Conservation (phyloP, 2,329 filamentous ascomycete species). For the Exophiala sp. region DNA sequence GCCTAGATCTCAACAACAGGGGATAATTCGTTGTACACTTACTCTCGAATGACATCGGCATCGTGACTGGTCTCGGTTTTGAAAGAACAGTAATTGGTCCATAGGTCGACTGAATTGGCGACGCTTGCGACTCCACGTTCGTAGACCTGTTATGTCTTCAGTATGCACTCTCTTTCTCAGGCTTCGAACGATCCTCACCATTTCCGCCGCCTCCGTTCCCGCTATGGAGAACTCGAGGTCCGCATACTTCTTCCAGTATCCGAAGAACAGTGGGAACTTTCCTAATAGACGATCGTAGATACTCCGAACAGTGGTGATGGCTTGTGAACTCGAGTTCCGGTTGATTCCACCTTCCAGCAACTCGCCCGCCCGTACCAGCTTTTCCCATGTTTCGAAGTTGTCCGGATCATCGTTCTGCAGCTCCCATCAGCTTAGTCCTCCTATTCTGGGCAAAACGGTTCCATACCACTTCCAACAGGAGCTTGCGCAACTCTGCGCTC, state of each 20-base stretch:
- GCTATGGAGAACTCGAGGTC: slow-evolving; percentile 96
- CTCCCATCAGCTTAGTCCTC: background rate
- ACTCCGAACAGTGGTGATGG: slow-evolving; percentile 80
- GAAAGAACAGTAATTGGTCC: slow-evolving; percentile 96
- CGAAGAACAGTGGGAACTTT: slow-evolving; percentile 93
- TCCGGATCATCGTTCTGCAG: slow-evolving; percentile 67
- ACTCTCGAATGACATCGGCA: slow-evolving; percentile 96
- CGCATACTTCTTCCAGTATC: slow-evolving; percentile 99
- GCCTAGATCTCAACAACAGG: slow-evolving; percentile 55
- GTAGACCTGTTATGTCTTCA: slow-evolving; percentile 63
- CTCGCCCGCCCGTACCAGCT: slow-evolving; percentile 78
- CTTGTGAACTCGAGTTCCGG: slow-evolving; percentile 91
- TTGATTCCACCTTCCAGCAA: slow-evolving; percentile 87
- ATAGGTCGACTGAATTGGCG: slow-evolving; percentile 89
- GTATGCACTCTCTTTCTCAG: slow-evolving; percentile 6
- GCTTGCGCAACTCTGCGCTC: slow-evolving; percentile 74
- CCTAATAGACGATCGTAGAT: slow-evolving; percentile 89
- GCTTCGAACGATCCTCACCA: slow-evolving; percentile 55
- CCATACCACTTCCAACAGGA: slow-evolving; percentile 70
- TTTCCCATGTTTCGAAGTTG: slow-evolving; percentile 93
- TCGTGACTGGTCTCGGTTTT: slow-evolving; percentile 97
- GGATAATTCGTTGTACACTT: slow-evolving; percentile 73
- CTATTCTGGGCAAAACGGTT: background rate
- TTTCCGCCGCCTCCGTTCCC: slow-evolving; percentile 93
- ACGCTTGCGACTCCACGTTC: slow-evolving; percentile 93